Conservation (phyloP, 2,329 filamentous ascomycete genomes). For the Bipolaris victoriae region DNA sequence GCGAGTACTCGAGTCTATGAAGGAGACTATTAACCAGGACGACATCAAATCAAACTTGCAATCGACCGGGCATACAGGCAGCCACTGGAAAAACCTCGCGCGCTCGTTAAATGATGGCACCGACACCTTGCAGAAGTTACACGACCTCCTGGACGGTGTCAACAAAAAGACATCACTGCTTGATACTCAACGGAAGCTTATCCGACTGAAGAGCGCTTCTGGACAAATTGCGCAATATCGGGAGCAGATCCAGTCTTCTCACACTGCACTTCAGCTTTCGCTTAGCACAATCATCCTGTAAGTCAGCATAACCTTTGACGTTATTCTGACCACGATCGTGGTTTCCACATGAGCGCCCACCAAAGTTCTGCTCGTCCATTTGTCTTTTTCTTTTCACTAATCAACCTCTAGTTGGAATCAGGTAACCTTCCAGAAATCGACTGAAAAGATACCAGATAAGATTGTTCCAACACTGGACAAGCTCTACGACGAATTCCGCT, state of each 20-base stretch:
- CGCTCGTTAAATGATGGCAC: constrained; percentile 29
- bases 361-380: not conserved
- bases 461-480: constrained; percentile 32
- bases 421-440: constrained; percentile 28
- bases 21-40: constrained; percentile 30
- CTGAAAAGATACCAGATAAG: constrained; percentile 26
- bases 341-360: not conserved
- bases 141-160: constrained; percentile 20
- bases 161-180: constrained; percentile 27
- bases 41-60: constrained; percentile 24
- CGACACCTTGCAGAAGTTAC: constrained; percentile 24
- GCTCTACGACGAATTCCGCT: constrained; percentile 30
- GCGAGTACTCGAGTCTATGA: constrained; percentile 31
- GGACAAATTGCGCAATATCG: constrained; percentile 26
- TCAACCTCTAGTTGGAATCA: constrained; percentile 27
- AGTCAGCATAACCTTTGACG: constrained; percentile 9
- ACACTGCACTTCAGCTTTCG: constrained; percentile 29
- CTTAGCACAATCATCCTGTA: constrained; percentile 34
- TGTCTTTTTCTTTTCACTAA: not conserved
- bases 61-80: constrained; percentile 28
- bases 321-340: not conserved
- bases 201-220: constrained; percentile 25
- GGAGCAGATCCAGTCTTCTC: constrained; percentile 32
- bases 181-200: constrained; percentile 26
- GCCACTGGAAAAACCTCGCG: constrained; percentile 33